Percentiles rank a stretch among this genome's conserved stretches.
Evolutionary conservation across 2,329 filamentous ascomycete genomes (phyloP).

Genomic region (Fusarium phyllophilum): DNA sequence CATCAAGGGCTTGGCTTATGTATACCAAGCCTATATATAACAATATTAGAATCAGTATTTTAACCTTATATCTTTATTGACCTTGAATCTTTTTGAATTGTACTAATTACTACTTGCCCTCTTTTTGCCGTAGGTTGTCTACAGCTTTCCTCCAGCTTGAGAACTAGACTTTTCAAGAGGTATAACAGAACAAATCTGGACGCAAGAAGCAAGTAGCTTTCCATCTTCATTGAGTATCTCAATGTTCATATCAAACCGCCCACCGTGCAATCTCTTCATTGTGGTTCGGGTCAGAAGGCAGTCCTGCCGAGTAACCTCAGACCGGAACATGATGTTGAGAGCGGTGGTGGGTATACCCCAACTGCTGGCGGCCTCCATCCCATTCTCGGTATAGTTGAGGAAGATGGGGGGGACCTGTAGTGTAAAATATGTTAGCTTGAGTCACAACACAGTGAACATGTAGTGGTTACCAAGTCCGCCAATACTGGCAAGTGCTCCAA

Average conservation of each 20-base stretch:
- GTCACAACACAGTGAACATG: not conserved
- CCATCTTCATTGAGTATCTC: not conserved
- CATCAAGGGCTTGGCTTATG: not conserved
- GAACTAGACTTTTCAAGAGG: not conserved
- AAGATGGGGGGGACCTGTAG: not conserved
- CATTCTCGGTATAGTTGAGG: not conserved
- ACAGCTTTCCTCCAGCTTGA: not conserved
- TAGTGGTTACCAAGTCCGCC: not conserved
- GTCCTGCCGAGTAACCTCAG: not conserved
- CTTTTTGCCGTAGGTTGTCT: not conserved
- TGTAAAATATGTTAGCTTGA: not conserved
- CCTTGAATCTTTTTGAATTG: rapidly evolving
- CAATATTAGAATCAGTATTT: not conserved
- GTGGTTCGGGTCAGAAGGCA: not conserved
- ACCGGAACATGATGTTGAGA: not conserved
- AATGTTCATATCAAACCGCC: not conserved
- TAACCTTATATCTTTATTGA: not conserved
- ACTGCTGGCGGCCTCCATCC: not conserved
- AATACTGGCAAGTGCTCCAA: not conserved
- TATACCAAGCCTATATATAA: not conserved
- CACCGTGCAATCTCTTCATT: not conserved
- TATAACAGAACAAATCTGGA: not conserved
- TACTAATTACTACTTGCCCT: not conserved
- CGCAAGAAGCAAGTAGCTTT: not conserved
- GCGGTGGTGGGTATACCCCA: not conserved